Base-by-base conservation (phyloP, 2,329 filamentous ascomycete species). In the Sporothrix mexicana region DNA sequence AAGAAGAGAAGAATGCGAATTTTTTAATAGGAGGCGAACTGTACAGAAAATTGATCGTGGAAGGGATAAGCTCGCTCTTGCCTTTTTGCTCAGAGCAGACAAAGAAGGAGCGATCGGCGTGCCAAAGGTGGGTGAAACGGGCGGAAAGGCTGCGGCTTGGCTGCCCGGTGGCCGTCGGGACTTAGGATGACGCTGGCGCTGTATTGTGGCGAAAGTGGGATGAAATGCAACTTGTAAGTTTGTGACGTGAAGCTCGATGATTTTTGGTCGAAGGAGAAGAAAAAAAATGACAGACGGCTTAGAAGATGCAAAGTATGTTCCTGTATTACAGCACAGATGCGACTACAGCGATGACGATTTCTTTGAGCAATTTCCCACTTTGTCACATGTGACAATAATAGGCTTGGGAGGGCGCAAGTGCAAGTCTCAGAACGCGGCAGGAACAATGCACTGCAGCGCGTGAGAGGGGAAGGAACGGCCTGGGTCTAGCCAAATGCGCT, bases 381-480 rank as follows among this genome's bases (percentile, higher is more conserved):
- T 57, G 67, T 73, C 72, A 73, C 72, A 73, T 73, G 72, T 70
- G 68, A 67, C 41, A 67, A 68, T 53, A 66, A 70, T 66, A 70
- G 71, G 71, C 71, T 70, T 57, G 59, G 66, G 30, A 55, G 57
- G 45, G 30, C 15, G 66, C 66, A 36, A 25, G 47, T 47, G 64
- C 45, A 53, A 30, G 45, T 30, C 30, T 36, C n/a, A 23, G 30
- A 13, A 47, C n/a, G 64, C 45, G 45, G 62, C 20, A 67, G 61
- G 61, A 66, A 30, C 43, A 66, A 45, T 45, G 62, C 43, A n/a
- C 41, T 49, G 30, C 61, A 45, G 41, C 62, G 23, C 47, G 10
- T 6, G 10, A n/a, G 36, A 41, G 20, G 62, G 41, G 6, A 66
- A 66, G 61, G 41, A 36, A 62, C 17, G 59, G 25, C 12, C 55